A percentile compares a stretch with the other conserved stretches of the same genome.
Evolutionary conservation across 305 asterid genomes (phyloP).

Genomic region (Solanum chacoense): DNA sequence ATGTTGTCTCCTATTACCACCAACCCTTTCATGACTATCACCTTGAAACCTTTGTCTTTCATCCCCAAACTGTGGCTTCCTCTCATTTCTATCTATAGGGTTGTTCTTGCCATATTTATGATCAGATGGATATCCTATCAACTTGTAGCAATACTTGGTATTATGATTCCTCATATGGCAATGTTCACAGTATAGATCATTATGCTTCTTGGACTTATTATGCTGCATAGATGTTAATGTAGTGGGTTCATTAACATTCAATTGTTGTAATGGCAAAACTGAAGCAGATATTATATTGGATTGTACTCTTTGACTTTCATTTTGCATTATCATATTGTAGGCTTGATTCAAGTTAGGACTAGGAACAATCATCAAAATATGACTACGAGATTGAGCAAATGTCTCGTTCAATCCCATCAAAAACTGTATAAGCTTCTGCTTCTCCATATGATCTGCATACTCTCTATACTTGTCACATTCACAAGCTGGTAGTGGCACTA

Average conservation of each 20-base stretch:
- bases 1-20: not conserved
- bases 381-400: no score
- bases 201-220: not conserved
- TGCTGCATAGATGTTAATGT: not conserved
- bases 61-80: not conserved
- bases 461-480: no score
- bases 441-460: not conserved
- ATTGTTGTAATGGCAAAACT: not conserved
- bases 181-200: not conserved
- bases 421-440: no score
- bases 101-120: not conserved
- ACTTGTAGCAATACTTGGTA: not conserved
- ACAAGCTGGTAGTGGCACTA: no score
- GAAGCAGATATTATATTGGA: not conserved
- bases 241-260: not conserved
- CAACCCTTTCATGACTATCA: not conserved
- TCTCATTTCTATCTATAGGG: not conserved
- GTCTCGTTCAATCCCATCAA: no score
- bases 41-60: not conserved
- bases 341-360: not conserved
- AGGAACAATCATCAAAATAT: no score
- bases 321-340: not conserved
- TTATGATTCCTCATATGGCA: not conserved
- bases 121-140: not conserved
- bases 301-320: not conserved